A percentile compares a stretch with the other conserved stretches of the same genome.
phyloP scores from a whole-genome alignment of 1,284 basidiomycete genomes.

The Malassezia caprae region DNA sequence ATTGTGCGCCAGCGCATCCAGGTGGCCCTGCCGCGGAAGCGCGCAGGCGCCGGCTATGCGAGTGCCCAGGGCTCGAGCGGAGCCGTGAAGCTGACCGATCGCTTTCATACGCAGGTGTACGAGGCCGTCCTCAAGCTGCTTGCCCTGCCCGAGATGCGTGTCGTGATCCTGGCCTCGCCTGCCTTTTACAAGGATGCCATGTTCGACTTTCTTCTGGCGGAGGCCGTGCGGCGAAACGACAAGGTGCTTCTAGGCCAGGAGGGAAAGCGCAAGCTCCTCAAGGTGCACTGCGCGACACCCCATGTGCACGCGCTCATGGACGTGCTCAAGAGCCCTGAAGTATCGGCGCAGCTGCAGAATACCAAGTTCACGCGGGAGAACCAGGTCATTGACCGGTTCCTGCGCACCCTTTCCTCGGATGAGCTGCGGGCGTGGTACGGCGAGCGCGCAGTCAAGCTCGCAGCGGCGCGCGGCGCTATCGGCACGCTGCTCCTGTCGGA shows the following conservation, averaged over 20 bases:
- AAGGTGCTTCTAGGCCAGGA: slow-evolving; percentile 61
- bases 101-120: slow-evolving; percentile 76
- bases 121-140: slow-evolving; percentile 80
- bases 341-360: slow-evolving; percentile 67
- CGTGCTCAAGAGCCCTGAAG: slow-evolving; percentile 72
- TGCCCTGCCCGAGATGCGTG: slow-evolving; percentile 68
- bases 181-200: slow-evolving; percentile 89
- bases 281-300: slow-evolving; percentile 80
- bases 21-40: slow-evolving; percentile 77
- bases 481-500: slow-evolving; percentile 92
- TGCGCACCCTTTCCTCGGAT: slow-evolving; percentile 82
- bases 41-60: slow-evolving; percentile 37
- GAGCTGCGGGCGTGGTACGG: slow-evolving; percentile 98
- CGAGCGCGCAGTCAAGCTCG: slow-evolving; percentile 80
- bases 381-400: slow-evolving; percentile 43
- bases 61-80: slow-evolving; percentile 19
- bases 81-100: slow-evolving; percentile 44
- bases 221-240: slow-evolving; percentile 60
- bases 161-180: slow-evolving; percentile 89
- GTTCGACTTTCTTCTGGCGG: slow-evolving; percentile 58
- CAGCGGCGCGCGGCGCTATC: slow-evolving; percentile 83
- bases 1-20: slow-evolving; percentile 83
- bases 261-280: slow-evolving; percentile 72
- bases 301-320: slow-evolving; percentile 94
- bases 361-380: slow-evolving; percentile 97